Evolutionary conservation across 73 alveolate species (phyloP).

Genomic region (Paramecium biaurelia): DNA sequence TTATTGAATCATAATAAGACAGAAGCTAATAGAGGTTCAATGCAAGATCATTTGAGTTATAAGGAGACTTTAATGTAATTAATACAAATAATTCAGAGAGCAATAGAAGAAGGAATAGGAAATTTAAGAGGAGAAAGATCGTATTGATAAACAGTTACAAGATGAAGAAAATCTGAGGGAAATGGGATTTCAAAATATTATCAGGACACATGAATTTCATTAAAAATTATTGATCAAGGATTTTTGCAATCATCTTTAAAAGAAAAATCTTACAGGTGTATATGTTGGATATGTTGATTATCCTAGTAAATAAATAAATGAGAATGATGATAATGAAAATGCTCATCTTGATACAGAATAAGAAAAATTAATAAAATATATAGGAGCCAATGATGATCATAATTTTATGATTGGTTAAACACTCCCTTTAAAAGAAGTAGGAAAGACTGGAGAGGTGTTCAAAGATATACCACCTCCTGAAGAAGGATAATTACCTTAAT

Average conservation of each 20-base stretch:
- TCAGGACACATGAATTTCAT: slow-evolving; percentile 67
- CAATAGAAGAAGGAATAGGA: slow-evolving; percentile 56
- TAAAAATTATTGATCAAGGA: slow-evolving; percentile 64
- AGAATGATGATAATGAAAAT: slow-evolving; percentile 84
- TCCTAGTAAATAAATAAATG: slow-evolving; percentile 62
- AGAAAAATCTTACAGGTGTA: slow-evolving; percentile 89
- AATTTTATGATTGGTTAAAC: slow-evolving; percentile 71
- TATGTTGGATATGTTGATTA: slow-evolving; percentile 85
- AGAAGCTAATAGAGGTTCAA: slow-evolving; percentile 52
- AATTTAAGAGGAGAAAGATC: slow-evolving; percentile 56
- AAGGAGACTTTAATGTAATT: slow-evolving; percentile 64
- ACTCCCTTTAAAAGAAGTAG: slow-evolving; percentile 65
- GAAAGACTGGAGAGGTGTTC: slow-evolving; percentile 88
- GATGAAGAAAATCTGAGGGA: slow-evolving; percentile 66
- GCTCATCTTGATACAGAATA: slow-evolving; percentile 90
- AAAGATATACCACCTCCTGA: slow-evolving; percentile 57
- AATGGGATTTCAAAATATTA: slow-evolving; percentile 17
- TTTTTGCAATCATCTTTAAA: slow-evolving; percentile 70
- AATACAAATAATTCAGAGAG: slow-evolving; percentile 55
- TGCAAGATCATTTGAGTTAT: slow-evolving; percentile 61
- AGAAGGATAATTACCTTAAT: slow-evolving; percentile 58
- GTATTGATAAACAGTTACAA: slow-evolving; percentile 66
- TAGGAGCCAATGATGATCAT: slow-evolving; percentile 78
- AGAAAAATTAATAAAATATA: slow-evolving; percentile 77
- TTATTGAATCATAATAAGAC: slow-evolving; percentile 77